phyloP scores from a whole-genome alignment of 495 filamentous ascomycete species.

The Jackrogersella minutella region DNA sequence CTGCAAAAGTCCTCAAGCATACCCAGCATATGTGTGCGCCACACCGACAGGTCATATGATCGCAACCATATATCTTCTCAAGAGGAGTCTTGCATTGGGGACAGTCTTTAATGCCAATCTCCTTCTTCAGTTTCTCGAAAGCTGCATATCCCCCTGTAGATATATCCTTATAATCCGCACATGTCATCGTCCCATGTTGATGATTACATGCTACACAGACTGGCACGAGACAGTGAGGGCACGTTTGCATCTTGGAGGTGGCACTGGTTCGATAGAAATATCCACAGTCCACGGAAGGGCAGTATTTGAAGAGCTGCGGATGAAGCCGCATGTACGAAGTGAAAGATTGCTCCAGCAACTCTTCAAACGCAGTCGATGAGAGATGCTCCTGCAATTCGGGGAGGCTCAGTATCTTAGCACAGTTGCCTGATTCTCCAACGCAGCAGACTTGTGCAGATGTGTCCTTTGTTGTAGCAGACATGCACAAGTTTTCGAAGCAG shows the following conservation, averaged over 20 bases:
- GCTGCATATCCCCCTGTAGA: constrained; percentile 41
- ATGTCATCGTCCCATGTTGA: constrained; percentile 48
- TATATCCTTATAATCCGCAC: constrained; percentile 47
- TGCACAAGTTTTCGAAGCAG: constrained; percentile 53
- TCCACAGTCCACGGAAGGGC: constrained; percentile 52
- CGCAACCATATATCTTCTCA: constrained; percentile 56
- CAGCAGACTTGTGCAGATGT: constrained; percentile 43
- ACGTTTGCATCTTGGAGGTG: constrained; percentile 41
- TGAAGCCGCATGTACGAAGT: constrained; percentile 46
- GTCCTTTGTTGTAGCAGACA: constrained; percentile 28
- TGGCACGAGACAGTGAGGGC: constrained; percentile 46
- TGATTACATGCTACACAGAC: constrained; percentile 52
- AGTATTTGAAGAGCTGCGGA: constrained; percentile 48
- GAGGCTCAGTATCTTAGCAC: constrained; percentile 41
- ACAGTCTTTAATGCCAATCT: constrained; percentile 49
- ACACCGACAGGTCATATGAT: constrained; percentile 62
- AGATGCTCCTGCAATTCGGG: constrained; percentile 49
- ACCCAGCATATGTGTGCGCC: constrained; percentile 60
- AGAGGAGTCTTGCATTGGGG: constrained; percentile 51
- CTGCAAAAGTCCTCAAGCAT: constrained; percentile 40
- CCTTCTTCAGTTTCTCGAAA: constrained; percentile 40
- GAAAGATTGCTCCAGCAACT: constrained; percentile 50
- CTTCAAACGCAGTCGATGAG: constrained; percentile 48
- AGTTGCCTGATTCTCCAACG: constrained; percentile 39
- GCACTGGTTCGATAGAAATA: constrained; percentile 49